A percentile compares a stretch with the other conserved stretches of the same genome.
Conservation (phyloP, 2,329 filamentous ascomycete genomes). For the Cytospora piceae region DNA sequence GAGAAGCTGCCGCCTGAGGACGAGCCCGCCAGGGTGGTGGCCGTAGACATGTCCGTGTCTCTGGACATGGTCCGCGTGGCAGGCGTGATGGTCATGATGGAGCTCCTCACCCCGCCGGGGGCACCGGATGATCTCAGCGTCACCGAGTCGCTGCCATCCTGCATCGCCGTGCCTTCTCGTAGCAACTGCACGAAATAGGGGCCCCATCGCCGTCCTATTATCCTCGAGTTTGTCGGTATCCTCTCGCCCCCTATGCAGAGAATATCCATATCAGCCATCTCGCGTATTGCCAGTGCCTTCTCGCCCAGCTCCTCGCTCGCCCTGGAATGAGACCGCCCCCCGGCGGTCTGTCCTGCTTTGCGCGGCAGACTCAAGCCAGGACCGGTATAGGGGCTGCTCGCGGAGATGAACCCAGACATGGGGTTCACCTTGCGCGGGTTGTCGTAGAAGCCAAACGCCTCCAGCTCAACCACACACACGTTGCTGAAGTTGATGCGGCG, state of each 20-base stretch:
- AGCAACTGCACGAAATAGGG: constrained; percentile 94
- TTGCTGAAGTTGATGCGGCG: constrained; percentile 97
- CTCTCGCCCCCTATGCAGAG: constrained; percentile 88
- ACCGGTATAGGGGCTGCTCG: constrained; percentile 70
- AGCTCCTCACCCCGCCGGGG: constrained; percentile 69
- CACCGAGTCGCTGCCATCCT: constrained; percentile 73
- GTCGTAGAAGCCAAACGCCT: constrained; percentile 96
- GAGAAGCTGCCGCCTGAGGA: constrained; percentile 44
- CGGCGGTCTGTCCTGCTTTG: constrained; percentile 68
- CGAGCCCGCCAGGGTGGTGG: constrained; percentile 38
- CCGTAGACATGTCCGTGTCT: constrained; percentile 46
- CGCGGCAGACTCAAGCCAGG: constrained; percentile 60
- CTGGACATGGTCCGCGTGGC: constrained; percentile 44
- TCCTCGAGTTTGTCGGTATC: constrained; percentile 89
- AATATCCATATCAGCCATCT: constrained; percentile 96
- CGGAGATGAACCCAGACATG: constrained; percentile 81
- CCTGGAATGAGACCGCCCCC: constrained; percentile 74
- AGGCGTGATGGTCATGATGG: constrained; percentile 79
- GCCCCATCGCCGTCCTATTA: constrained; percentile 88
- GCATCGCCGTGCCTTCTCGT: constrained; percentile 74
- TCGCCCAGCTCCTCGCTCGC: constrained; percentile 86
- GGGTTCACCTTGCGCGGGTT: constrained; percentile 82
- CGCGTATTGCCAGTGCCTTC: constrained; percentile 76
- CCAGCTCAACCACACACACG: constrained; percentile 93
- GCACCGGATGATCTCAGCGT: constrained; percentile 67